Conservation (phyloP, 1,139 yeast species). For the Debaryomycetaceae sp. region DNA sequence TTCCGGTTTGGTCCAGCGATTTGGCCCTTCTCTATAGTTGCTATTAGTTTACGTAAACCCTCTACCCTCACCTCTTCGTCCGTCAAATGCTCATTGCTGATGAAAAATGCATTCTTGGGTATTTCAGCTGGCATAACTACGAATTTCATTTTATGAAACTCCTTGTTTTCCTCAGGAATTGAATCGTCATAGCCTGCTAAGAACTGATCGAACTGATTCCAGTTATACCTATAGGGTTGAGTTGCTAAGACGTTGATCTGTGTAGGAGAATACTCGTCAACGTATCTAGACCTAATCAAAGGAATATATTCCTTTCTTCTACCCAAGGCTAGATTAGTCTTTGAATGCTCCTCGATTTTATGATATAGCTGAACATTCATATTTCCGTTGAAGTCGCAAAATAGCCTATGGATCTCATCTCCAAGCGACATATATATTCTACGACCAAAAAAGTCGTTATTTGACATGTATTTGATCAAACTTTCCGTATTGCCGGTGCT, state of each 20-base stretch:
- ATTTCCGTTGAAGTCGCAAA: conserved; percentile 64
- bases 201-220: conserved; percentile 90
- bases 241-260: conserved; percentile 54
- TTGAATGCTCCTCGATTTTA: conserved; percentile 17
- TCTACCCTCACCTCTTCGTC: conserved; percentile 86
- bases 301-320: conserved; percentile 37
- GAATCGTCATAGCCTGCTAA: conserved; percentile 87
- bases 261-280: conserved; percentile 60
- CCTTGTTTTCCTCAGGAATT: conserved; percentile 51
- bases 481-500: conserved; percentile 52
- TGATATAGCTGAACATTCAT: conserved; percentile 75
- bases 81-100: conserved; percentile 58
- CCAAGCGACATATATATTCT: conserved; percentile 73
- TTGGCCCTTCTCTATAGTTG: conserved; percentile 60
- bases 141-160: conserved; percentile 70
- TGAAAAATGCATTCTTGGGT: conserved; percentile 52
- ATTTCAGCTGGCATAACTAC: conserved; percentile 76
- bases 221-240: conserved; percentile 59
- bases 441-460: conserved; percentile 45
- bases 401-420: conserved; percentile 80
- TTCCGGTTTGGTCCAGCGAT: conserved; percentile 43
- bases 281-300: conserved; percentile 74
- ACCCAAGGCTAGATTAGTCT: conserved; percentile 21
- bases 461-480: conserved; percentile 41
- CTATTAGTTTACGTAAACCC: conserved; percentile 73